Percentiles rank a stretch among this genome's conserved stretches.
Conservation (phyloP, 2,329 filamentous ascomycete species). For the Ophiostoma angusticollis region DNA sequence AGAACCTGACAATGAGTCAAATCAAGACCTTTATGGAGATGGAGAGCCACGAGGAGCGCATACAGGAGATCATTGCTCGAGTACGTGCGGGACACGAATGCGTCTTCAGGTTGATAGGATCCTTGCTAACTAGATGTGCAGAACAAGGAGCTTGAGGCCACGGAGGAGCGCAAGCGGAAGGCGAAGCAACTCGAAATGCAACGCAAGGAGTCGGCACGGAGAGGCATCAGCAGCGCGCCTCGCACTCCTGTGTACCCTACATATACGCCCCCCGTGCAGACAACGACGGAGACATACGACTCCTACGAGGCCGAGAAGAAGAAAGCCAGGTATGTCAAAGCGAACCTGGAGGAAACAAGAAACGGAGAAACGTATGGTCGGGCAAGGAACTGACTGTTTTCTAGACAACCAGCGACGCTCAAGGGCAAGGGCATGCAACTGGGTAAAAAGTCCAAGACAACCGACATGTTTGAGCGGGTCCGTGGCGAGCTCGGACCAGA, state of each 20-base stretch:
- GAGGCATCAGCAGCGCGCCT: constrained; percentile 41
- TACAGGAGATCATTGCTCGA: constrained; percentile 92
- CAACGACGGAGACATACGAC: constrained; percentile 73
- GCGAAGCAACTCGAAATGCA: constrained; percentile 98
- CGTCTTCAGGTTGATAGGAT: too few species aligned
- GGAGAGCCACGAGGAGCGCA: constrained; percentile 97
- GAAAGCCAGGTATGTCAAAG: constrained; percentile 59
- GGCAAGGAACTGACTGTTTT: neutral
- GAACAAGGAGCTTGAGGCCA: constrained; percentile 98
- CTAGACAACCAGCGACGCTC: constrained; percentile 36
- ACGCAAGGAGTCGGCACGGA: constrained; percentile 85
- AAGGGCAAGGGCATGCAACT: constrained; percentile 98
- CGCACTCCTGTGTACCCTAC: constrained; percentile 76
- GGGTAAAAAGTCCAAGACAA: constrained; percentile 96
- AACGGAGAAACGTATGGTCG: neutral
- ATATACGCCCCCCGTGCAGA: constrained; percentile 61
- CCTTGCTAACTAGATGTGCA: constrained; percentile 23
- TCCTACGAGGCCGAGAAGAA: constrained; percentile 97
- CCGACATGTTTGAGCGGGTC: constrained; percentile 93
- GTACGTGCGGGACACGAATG: too few species aligned
- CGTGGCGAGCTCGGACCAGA: constrained; percentile 83
- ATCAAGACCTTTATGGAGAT: constrained; percentile 99
- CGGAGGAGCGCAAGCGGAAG: constrained; percentile 94
- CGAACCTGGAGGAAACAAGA: neutral
- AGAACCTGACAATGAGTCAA: constrained; percentile 91